A percentile compares a stretch with the other conserved stretches of the same genome.
These are phyloP conservation scores for Protea cynaroides DNA, from an alignment of 164 flowering plant species.

Conservation along the genomic window DNA sequence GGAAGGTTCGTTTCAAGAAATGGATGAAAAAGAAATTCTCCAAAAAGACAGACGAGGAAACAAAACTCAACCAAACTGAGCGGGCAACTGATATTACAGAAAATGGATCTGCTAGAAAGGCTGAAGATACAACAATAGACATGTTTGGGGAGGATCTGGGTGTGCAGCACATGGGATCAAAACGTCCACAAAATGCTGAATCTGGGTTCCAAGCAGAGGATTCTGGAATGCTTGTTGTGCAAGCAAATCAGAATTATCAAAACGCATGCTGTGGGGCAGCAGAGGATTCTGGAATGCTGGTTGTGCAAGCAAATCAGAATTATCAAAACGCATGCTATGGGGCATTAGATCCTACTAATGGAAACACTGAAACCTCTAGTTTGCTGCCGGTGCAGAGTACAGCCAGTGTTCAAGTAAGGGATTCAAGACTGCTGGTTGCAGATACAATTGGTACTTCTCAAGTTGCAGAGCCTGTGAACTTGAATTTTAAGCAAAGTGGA, in stretches of 20 bases:
- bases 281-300: slow-evolving; percentile 1
- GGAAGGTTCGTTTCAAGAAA: slow-evolving; percentile 40
- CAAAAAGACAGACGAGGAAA: slow-evolving; percentile 11
- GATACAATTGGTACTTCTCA: slow-evolving; percentile 2
- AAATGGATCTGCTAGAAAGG: slow-evolving; percentile 3
- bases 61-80: slow-evolving; percentile 6
- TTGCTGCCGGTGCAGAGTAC: background rate
- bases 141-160: background rate
- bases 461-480: slow-evolving; percentile 6
- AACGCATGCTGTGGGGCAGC: background rate
- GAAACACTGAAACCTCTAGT: slow-evolving; percentile 1
- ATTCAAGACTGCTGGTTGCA: background rate
- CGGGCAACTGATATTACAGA: slow-evolving; percentile 8
- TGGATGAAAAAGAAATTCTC: slow-evolving; percentile 22
- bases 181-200: slow-evolving; percentile 4
- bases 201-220: slow-evolving; percentile 4
- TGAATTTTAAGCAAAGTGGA: slow-evolving; percentile 6
- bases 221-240: background rate
- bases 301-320: background rate
- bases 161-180: background rate
- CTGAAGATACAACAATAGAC: background rate
- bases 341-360: background rate
- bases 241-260: background rate
- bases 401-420: background rate
- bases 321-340: background rate